These are phyloP conservation scores for Truncatella angustata DNA, from an alignment of 2,329 filamentous ascomycete species.

Conservation along the genomic window DNA sequence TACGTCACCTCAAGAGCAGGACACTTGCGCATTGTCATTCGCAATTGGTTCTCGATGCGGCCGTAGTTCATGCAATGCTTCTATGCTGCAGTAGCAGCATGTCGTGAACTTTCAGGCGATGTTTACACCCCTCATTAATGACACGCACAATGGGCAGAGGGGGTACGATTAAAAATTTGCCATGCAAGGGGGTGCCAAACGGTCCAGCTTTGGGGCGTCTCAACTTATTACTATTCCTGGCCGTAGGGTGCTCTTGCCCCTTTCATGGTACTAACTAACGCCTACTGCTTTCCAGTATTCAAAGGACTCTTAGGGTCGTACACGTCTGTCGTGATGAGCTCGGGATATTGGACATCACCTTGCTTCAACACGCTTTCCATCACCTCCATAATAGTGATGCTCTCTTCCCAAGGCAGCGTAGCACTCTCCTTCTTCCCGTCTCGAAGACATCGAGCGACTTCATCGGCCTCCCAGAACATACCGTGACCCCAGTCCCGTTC, in stretches of 20 bases:
- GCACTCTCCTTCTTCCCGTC: slow-evolving; percentile 77
- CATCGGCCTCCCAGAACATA: slow-evolving; percentile 89
- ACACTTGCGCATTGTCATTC: not conserved
- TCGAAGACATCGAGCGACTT: slow-evolving; percentile 70
- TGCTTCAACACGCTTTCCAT: slow-evolving; percentile 57
- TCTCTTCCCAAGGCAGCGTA: slow-evolving; percentile 71
- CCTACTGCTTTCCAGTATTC: slow-evolving; percentile 46
- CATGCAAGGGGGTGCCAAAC: no score
- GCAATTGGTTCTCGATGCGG: not conserved
- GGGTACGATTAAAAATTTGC: no score
- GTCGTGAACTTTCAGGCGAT: not conserved
- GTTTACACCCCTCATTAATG: not conserved
- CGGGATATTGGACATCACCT: slow-evolving; percentile 53
- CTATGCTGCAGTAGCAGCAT: not conserved
- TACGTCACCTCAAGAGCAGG: not conserved
- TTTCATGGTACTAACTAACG: not conserved
- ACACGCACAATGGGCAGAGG: no score
- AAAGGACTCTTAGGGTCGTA: slow-evolving; percentile 61
- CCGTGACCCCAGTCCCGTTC: slow-evolving; percentile 64
- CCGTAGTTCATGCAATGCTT: not conserved
- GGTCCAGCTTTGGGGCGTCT: no score
- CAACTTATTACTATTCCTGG: not conserved
- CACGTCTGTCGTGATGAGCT: slow-evolving; percentile 54
- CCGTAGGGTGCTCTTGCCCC: not conserved
- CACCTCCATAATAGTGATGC: slow-evolving; percentile 78